These are phyloP conservation scores for Clavispora santaluciae DNA, from an alignment of 805 yeast species.

Conservation along the genomic window DNA sequence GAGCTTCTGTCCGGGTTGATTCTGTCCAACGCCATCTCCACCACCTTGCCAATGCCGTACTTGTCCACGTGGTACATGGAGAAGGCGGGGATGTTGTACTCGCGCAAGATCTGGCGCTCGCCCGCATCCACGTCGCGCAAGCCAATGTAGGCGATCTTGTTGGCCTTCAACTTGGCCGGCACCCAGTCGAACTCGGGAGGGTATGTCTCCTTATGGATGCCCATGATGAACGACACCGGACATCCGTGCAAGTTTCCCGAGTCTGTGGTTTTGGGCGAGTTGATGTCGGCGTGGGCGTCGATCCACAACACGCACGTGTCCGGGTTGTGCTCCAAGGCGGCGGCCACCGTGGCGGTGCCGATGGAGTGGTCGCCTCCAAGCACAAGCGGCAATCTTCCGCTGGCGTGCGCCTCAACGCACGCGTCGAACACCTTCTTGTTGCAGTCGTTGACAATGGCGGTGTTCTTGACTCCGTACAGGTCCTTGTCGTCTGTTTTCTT, in stretches of 20 bases:
- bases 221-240: constrained; percentile 88
- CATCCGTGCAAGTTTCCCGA: constrained; percentile 96
- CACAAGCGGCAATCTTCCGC: constrained; percentile 64
- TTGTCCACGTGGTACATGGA: constrained; percentile 96
- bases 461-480: constrained; percentile 59
- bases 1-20: constrained; percentile 62
- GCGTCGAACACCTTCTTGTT: constrained; percentile 59
- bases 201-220: constrained; percentile 60
- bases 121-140: constrained; percentile 88
- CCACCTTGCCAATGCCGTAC: constrained; percentile 85
- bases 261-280: constrained; percentile 76
- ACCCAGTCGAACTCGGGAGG: constrained; percentile 84
- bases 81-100: constrained; percentile 73
- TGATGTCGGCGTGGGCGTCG: constrained; percentile 97
- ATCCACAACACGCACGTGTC: constrained; percentile 92
- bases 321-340: constrained; percentile 72
- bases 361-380: constrained; percentile 97
- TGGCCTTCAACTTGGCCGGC: constrained; percentile 57
- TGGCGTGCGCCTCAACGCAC: constrained; percentile 46
- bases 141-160: constrained; percentile 86
- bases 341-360: constrained; percentile 89
- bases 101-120: constrained; percentile 70
- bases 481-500: constrained; percentile 42
- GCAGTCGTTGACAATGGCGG: constrained; percentile 72
- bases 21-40: constrained; percentile 81